These are phyloP conservation scores for Phaffomyces antillensis DNA, from an alignment of 805 yeast genomes.

Conservation along the genomic window DNA sequence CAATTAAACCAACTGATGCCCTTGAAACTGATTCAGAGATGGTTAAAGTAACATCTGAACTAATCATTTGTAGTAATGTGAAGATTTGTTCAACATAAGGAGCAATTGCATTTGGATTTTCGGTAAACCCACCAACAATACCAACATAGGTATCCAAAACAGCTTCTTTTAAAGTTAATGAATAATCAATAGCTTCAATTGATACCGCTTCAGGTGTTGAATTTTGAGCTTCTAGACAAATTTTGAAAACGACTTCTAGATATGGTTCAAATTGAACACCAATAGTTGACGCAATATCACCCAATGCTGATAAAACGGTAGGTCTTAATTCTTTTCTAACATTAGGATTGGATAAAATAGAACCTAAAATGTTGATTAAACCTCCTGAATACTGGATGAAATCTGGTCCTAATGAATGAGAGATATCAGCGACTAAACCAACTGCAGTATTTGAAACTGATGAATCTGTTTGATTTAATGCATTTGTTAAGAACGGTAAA, in stretches of 20 bases:
- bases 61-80: constrained; percentile 54
- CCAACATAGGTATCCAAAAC: constrained; percentile 97
- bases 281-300: constrained; percentile 88
- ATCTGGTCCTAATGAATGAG: constrained; percentile 75
- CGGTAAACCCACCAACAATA: constrained; percentile 82
- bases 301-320: constrained; percentile 83
- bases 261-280: constrained; percentile 74
- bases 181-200: constrained; percentile 71
- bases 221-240: constrained; percentile 61
- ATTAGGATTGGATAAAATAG: constrained; percentile 55
- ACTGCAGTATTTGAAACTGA: constrained; percentile 85
- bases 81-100: constrained; percentile 67
- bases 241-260: constrained; percentile 68
- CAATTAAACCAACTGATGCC: constrained; percentile 83
- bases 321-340: constrained; percentile 82
- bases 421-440: constrained; percentile 90
- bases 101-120: constrained; percentile 53
- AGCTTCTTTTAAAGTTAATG: constrained; percentile 67
- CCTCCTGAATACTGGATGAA: constrained; percentile 71
- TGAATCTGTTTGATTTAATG: constrained; percentile 75
- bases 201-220: constrained; percentile 60
- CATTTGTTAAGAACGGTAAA: constrained; percentile 73
- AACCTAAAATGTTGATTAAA: constrained; percentile 78
- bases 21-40: constrained; percentile 67
- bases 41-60: constrained; percentile 52